Evolutionary conservation across 768 basidiomycete genomes (phyloP).

Genomic region (Strobilomyces echinocephalus): DNA sequence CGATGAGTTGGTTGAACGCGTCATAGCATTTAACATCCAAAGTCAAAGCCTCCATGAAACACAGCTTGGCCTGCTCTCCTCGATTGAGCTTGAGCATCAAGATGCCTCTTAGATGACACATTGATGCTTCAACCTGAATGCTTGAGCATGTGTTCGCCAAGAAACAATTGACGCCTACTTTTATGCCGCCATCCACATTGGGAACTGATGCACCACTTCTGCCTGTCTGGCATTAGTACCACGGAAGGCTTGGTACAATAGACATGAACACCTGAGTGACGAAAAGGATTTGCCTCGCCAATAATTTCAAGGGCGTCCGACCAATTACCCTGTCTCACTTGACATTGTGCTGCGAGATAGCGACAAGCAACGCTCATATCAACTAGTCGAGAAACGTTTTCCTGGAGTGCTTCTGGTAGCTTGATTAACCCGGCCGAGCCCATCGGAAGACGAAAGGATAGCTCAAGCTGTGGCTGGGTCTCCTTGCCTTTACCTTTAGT

Average conservation of each 20-base stretch:
- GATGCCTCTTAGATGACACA: slow-evolving; percentile 91
- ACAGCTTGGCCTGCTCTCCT: slow-evolving; percentile 85
- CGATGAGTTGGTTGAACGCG: slow-evolving; percentile 84
- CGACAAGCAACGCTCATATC: slow-evolving; percentile 95
- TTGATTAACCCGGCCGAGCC: slow-evolving; percentile 70
- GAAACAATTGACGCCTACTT: slow-evolving; percentile 45
- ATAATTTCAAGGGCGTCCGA: slow-evolving; percentile 87
- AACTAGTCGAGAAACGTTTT: slow-evolving; percentile 70
- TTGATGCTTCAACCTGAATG: slow-evolving; percentile 89
- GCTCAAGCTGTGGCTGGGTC: slow-evolving; percentile 32
- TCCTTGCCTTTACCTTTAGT: slow-evolving; percentile 65
- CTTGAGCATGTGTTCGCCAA: not conserved
- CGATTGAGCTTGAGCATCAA: slow-evolving; percentile 93
- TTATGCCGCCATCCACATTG: slow-evolving; percentile 90
- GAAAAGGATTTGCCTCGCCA: slow-evolving; percentile 88
- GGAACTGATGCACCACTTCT: slow-evolving; percentile 67
- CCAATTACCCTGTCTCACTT: slow-evolving; percentile 90
- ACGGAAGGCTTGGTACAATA: not conserved
- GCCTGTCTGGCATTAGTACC: slow-evolving; percentile 33
- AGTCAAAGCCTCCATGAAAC: slow-evolving; percentile 92
- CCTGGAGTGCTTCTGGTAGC: slow-evolving; percentile 58
- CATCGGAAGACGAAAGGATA: slow-evolving; percentile 58
- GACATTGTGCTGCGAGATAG: slow-evolving; percentile 94
- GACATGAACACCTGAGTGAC: slow-evolving; percentile 50
- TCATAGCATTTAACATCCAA: slow-evolving; percentile 98